Percentiles rank a stretch among this genome's conserved stretches.
Evolutionary conservation across 169 alveolate species (phyloP).

Genomic region (Babesia bovis): DNA sequence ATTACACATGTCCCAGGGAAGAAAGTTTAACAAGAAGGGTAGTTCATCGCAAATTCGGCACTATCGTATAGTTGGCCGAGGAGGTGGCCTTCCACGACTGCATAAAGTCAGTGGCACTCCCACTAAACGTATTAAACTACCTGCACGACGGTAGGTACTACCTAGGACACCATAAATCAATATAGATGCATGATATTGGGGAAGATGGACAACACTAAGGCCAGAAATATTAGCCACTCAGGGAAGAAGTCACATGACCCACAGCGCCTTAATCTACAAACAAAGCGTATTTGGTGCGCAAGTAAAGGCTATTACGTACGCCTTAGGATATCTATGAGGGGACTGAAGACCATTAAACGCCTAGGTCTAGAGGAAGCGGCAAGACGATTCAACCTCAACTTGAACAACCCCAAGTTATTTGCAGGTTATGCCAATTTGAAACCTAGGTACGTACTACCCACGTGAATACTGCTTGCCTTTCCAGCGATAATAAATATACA

Average conservation of each 20-base stretch:
- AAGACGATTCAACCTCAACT: constrained; percentile 75
- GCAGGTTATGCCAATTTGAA: constrained; percentile 76
- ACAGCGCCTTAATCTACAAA: constrained; percentile 77
- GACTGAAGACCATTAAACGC: constrained; percentile 81
- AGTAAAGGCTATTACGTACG: constrained; percentile 74
- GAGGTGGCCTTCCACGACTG: constrained; percentile 76
- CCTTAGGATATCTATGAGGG: constrained; percentile 78
- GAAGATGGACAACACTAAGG: constrained; percentile 85
- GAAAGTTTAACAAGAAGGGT: constrained; percentile 71
- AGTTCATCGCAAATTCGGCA: constrained; percentile 76
- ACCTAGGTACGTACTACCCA: constrained; percentile 10
- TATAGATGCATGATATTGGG: constrained; percentile 82
- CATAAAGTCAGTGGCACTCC: constrained; percentile 76
- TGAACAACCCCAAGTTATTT: constrained; percentile 75
- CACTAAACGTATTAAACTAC: constrained; percentile 71
- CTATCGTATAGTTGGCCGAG: constrained; percentile 75
- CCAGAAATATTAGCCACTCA: constrained; percentile 77
- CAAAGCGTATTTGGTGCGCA: constrained; percentile 81
- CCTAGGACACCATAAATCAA: neutral
- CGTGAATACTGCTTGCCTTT: neutral
- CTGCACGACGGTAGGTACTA: constrained; percentile 72
- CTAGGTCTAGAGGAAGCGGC: constrained; percentile 82
- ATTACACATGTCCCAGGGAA: constrained; percentile 59
- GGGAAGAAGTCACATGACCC: constrained; percentile 72
- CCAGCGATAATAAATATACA: neutral